phyloP scores from a whole-genome alignment of 1,284 basidiomycete species.

The Malassezia brasiliensis region DNA sequence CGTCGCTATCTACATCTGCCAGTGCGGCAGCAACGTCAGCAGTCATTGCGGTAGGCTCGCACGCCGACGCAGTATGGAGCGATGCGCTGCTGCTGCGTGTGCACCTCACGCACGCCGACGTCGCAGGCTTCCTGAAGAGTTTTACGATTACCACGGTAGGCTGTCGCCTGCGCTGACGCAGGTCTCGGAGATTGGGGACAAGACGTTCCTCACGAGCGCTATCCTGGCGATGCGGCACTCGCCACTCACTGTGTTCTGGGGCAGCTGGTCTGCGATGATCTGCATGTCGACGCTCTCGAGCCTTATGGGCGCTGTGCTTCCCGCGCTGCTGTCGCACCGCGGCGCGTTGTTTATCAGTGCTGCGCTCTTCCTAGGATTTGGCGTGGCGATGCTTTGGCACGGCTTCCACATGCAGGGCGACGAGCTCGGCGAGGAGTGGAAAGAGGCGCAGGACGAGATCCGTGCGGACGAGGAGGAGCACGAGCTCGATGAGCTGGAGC shows the following conservation, averaged over 20 bases:
- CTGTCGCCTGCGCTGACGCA: constrained; percentile 3
- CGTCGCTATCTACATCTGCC: background rate
- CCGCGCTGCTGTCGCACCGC: constrained; percentile 32
- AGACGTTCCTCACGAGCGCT: constrained; percentile 92
- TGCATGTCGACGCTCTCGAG: constrained; percentile 60
- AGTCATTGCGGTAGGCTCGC: background rate
- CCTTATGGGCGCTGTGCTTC: constrained; percentile 40
- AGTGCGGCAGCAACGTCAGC: background rate
- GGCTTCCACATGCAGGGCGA: constrained; percentile 34
- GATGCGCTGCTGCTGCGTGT: background rate
- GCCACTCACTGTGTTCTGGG: constrained; percentile 71
- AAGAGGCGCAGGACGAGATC: constrained; percentile 56
- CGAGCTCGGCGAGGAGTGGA: constrained; percentile 58
- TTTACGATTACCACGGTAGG: constrained; percentile 12
- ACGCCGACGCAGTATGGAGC: background rate
- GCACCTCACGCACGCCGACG: constrained; percentile 7
- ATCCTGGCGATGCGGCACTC: constrained; percentile 93
- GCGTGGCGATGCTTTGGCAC: constrained; percentile 33
- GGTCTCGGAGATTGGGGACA: constrained; percentile 64
- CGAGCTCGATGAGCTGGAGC: constrained; percentile 51
- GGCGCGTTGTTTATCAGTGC: constrained; percentile 73
- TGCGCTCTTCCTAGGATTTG: constrained; percentile 50
- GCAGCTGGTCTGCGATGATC: constrained; percentile 75
- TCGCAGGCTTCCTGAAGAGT: constrained; percentile 9
- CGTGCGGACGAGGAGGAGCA: constrained; percentile 82